phyloP scores from a whole-genome alignment of 495 filamentous ascomycete genomes.

The Rhizodiscina lignyota region DNA sequence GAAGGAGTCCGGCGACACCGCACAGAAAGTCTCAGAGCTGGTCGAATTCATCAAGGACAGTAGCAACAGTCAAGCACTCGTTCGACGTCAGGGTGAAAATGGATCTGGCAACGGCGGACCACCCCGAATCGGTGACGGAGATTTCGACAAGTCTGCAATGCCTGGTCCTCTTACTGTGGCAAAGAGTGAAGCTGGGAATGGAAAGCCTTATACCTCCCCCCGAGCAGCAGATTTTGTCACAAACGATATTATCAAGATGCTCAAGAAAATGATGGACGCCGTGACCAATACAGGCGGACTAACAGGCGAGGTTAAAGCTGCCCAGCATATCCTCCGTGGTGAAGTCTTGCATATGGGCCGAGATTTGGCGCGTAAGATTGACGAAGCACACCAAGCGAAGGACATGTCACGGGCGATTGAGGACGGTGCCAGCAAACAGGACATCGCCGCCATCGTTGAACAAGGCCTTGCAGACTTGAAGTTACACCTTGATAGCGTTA shows the following conservation, averaged over 20 bases:
- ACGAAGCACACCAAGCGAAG: slow-evolving; percentile 31
- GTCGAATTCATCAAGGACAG: slow-evolving; percentile 53
- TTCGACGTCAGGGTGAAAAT: slow-evolving; percentile 10
- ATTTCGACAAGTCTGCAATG: slow-evolving; percentile 13
- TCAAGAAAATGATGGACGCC: slow-evolving; percentile 73
- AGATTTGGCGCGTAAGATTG: slow-evolving; percentile 68
- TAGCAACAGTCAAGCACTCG: slow-evolving; percentile 12
- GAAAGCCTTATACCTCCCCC: slow-evolving; percentile 17
- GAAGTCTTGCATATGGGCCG: slow-evolving; percentile 90
- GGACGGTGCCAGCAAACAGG: slow-evolving; percentile 40
- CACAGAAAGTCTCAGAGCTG: slow-evolving; percentile 70
- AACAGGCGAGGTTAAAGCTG: slow-evolving; percentile 76
- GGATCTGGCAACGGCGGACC: slow-evolving; percentile 19
- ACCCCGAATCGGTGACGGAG: slow-evolving; percentile 6
- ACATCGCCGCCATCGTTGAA: slow-evolving; percentile 62
- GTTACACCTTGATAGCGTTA: slow-evolving; percentile 56
- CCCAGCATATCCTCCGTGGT: slow-evolving; percentile 75
- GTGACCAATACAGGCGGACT: slow-evolving; percentile 70
- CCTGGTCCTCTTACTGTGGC: slow-evolving; percentile 1
- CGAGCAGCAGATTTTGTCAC: slow-evolving; percentile 23
- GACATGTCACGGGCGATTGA: slow-evolving; percentile 19
- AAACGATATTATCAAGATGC: slow-evolving; percentile 60
- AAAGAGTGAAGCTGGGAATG: slow-evolving; percentile 5
- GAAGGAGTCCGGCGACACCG: slow-evolving; percentile 44
- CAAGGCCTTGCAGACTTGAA: slow-evolving; percentile 65